Conservation (phyloP, 2,329 filamentous ascomycete species). For the Phoma herbarum region DNA sequence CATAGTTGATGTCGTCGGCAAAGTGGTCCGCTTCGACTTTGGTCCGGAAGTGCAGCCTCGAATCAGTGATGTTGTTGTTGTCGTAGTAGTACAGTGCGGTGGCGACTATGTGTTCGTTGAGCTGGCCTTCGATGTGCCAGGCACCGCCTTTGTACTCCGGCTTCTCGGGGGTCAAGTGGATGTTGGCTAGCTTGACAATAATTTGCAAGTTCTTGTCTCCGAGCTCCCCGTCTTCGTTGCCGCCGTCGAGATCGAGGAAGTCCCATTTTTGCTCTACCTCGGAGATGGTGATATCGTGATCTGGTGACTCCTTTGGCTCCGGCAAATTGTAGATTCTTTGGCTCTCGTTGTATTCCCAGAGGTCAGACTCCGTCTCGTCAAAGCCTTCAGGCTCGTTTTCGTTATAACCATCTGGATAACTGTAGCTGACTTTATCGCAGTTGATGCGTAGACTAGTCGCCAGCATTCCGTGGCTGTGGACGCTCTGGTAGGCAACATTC, state of each 20-base stretch:
- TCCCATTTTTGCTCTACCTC: slow-evolving; percentile 16
- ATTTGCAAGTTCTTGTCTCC: slow-evolving; percentile 59
- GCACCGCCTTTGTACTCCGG: slow-evolving; percentile 62
- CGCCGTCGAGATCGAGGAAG: slow-evolving; percentile 3
- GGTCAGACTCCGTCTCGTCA: not conserved
- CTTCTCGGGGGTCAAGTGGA: slow-evolving; percentile 66
- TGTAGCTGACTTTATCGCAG: slow-evolving; percentile 3
- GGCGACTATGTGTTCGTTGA: slow-evolving; percentile 71
- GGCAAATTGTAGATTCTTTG: slow-evolving; percentile 12
- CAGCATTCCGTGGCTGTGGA: slow-evolving; percentile 1
- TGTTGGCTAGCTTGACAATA: slow-evolving; percentile 68
- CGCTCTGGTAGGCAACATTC: slow-evolving; percentile 20
- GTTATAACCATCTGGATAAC: slow-evolving; percentile 2
- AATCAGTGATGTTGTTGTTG: slow-evolving; percentile 63
- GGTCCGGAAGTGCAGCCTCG: slow-evolving; percentile 30
- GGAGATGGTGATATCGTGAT: not conserved
- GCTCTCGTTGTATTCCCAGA: slow-evolving; percentile 3
- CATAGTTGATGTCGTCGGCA: slow-evolving; percentile 9
- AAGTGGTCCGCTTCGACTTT: slow-evolving; percentile 6
- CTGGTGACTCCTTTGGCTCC: not conserved
- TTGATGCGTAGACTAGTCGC: slow-evolving; percentile 4
- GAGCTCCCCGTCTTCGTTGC: not conserved
- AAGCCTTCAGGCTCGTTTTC: not conserved
- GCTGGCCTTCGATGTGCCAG: slow-evolving; percentile 59
- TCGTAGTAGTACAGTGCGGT: slow-evolving; percentile 70